phyloP scores from a whole-genome alignment of 768 basidiomycete species.

The Russula foetens region DNA sequence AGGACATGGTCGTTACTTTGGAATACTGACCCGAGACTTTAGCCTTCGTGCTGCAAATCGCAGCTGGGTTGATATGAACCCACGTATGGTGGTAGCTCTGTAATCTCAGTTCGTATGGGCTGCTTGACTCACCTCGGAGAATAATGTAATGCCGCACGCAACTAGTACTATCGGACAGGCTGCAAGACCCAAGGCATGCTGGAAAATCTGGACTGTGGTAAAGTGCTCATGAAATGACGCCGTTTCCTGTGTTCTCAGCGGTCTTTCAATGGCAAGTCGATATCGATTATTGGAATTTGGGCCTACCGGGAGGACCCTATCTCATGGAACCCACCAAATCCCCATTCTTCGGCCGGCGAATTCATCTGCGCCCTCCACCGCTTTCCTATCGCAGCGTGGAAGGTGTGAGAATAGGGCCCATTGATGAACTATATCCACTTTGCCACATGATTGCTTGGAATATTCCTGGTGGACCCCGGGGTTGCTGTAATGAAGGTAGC shows the following conservation, averaged over 20 bases:
- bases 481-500: background rate
- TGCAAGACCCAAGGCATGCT: background rate
- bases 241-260: background rate
- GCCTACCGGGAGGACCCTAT: background rate
- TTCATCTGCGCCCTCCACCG: background rate
- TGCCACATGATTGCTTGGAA: constrained; percentile 12
- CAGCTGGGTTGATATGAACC: no score
- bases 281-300: background rate
- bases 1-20: no score
- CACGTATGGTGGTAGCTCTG: background rate
- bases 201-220: background rate
- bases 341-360: background rate
- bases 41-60: background rate
- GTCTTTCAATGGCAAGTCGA: background rate
- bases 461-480: background rate
- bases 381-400: background rate
- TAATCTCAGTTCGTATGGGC: no score
- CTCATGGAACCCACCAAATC: background rate
- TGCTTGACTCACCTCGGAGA: background rate
- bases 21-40: background rate
- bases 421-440: no score
- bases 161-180: background rate
- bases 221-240: background rate
- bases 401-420: background rate
- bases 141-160: background rate